Percentiles rank a stretch among this genome's conserved stretches.
Evolutionary conservation across 169 alveolate species (phyloP).

Genomic region (Cryptosporidium parvum): DNA sequence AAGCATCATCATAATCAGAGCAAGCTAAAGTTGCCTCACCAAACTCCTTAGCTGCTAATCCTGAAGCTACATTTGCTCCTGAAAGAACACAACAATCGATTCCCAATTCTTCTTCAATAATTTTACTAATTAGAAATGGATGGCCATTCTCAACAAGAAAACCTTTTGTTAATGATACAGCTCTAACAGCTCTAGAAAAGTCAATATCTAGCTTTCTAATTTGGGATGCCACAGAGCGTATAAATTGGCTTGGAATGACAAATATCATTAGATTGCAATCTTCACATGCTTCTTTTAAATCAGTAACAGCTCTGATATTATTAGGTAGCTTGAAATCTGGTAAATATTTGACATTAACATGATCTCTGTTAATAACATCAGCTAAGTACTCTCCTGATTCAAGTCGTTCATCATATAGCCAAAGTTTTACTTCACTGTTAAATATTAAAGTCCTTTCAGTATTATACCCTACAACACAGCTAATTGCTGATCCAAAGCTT

Average conservation of each 20-base stretch:
- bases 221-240: slow-evolving; percentile 65
- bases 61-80: slow-evolving; percentile 92
- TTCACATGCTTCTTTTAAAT: slow-evolving; percentile 85
- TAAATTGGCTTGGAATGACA: slow-evolving; percentile 92
- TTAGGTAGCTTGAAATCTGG: slow-evolving; percentile 90
- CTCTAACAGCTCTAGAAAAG: slow-evolving; percentile 79
- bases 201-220: slow-evolving; percentile 4
- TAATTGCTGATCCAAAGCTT: slow-evolving; percentile 72
- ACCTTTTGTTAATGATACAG: slow-evolving; percentile 88
- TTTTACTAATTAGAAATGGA: slow-evolving; percentile 83
- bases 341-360: slow-evolving; percentile 89
- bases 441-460: slow-evolving; percentile 53
- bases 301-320: slow-evolving; percentile 88
- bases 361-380: slow-evolving; percentile 87
- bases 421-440: slow-evolving; percentile 85
- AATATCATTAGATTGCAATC: slow-evolving; percentile 88
- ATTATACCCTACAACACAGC: slow-evolving; percentile 67
- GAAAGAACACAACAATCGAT: slow-evolving; percentile 85
- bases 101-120: slow-evolving; percentile 81
- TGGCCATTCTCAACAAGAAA: slow-evolving; percentile 81
- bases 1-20: slow-evolving; percentile 84
- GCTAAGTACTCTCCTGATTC: slow-evolving; percentile 87
- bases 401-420: slow-evolving; percentile 88
- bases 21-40: slow-evolving; percentile 94
- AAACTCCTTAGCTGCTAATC: slow-evolving; percentile 92